These are phyloP conservation scores for Aphanomyces stellatus DNA, from an alignment of 352 stramenopile genomes.

Conservation along the genomic window DNA sequence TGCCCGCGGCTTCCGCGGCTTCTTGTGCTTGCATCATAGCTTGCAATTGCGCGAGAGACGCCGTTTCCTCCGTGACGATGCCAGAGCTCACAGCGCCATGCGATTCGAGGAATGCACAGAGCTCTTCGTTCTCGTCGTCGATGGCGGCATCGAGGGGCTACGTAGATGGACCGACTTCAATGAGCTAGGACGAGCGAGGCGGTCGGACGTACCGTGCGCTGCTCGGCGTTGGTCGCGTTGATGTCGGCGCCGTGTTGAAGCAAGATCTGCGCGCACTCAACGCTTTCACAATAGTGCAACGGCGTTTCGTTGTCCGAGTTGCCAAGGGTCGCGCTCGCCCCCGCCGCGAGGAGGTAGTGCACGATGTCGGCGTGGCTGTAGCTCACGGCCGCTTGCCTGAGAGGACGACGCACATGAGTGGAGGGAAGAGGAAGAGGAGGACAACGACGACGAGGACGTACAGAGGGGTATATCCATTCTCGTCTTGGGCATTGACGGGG, in stretches of 20 bases:
- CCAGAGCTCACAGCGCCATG: conserved; percentile 44
- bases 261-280: conserved; percentile 45
- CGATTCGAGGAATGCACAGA: conserved; percentile 37
- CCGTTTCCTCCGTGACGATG: conserved; percentile 25
- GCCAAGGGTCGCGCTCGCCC: conserved; percentile 37
- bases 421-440: background rate
- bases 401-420: background rate
- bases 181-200: background rate
- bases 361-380: conserved; percentile 59
- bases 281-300: conserved; percentile 52
- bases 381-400: conserved; percentile 55
- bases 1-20: conserved; percentile 10
- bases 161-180: background rate
- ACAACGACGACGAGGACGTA: conserved; percentile 14
- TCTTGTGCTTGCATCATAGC: conserved; percentile 13
- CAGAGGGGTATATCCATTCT: conserved; percentile 61
- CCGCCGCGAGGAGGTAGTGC: conserved; percentile 35
- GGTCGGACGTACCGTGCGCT: conserved; percentile 32
- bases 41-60: conserved; percentile 23
- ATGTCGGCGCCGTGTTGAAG: conserved; percentile 45
- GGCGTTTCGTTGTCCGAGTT: conserved; percentile 60
- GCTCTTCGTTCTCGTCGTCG: conserved; percentile 49
- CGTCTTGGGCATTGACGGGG: conserved; percentile 46
- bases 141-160: conserved; percentile 54
- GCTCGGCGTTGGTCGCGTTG: conserved; percentile 53